Conservation (phyloP, 2,329 filamentous ascomycete species). For the Monascus ruber region DNA sequence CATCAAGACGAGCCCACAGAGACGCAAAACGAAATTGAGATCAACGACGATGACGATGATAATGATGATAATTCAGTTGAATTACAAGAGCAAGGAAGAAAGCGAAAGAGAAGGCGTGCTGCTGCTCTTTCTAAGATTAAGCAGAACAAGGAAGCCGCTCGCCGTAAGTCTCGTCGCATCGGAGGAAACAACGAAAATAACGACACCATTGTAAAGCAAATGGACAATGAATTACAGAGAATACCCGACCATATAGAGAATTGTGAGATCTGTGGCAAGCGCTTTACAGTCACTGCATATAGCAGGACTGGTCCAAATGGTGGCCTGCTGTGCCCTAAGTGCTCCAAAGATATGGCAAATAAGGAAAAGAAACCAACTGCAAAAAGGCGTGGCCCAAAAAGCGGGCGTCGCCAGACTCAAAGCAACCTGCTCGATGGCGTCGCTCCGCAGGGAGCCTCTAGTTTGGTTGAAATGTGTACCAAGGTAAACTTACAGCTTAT, state of each 20-base stretch:
- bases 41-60: slow-evolving; percentile 20
- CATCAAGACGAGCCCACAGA: slow-evolving; percentile 20
- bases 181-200: slow-evolving; percentile 36
- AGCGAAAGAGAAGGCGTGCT: slow-evolving; percentile 45
- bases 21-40: slow-evolving; percentile 11
- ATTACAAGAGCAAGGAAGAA: slow-evolving; percentile 37
- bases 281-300: slow-evolving; percentile 88
- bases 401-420: slow-evolving; percentile 62
- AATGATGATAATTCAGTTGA: slow-evolving; percentile 26
- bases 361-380: slow-evolving; percentile 48
- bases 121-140: slow-evolving; percentile 35
- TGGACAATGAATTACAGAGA: slow-evolving; percentile 22
- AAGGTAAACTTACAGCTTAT: slow-evolving; percentile 25
- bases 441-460: slow-evolving; percentile 30
- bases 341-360: slow-evolving; percentile 62
- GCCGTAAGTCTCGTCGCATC: slow-evolving; percentile 30
- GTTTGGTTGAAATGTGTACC: slow-evolving; percentile 46
- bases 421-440: slow-evolving; percentile 74
- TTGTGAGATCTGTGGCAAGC: slow-evolving; percentile 72
- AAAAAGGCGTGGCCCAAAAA: slow-evolving; percentile 44
- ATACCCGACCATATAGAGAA: slow-evolving; percentile 73
- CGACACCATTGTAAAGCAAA: slow-evolving; percentile 34
- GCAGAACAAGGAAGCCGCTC: slow-evolving; percentile 40
- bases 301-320: slow-evolving; percentile 72
- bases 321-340: slow-evolving; percentile 72